Conservation (phyloP, 2,329 filamentous ascomycete genomes). For the Talaromyces sp. region DNA sequence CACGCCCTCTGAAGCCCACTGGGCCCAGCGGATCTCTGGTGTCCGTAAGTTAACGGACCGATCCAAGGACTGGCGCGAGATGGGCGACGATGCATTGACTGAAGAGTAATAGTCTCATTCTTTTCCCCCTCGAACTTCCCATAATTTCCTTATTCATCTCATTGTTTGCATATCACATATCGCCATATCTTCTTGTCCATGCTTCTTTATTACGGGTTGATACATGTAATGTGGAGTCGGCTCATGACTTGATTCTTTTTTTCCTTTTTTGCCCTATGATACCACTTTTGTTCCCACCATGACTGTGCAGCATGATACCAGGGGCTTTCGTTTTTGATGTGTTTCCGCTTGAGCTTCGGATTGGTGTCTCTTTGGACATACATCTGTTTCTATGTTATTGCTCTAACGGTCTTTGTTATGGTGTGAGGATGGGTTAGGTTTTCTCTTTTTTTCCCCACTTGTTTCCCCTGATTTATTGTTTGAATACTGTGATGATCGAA, state of each 20-base stretch:
- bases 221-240: constrained; percentile 13
- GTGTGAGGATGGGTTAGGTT: constrained; percentile 18
- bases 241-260: constrained; percentile 15
- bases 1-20: constrained; percentile 83
- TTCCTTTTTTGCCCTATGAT: constrained; percentile 35
- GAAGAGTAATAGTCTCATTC: constrained; percentile 47
- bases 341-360: constrained; percentile 22
- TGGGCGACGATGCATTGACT: constrained; percentile 71
- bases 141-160: constrained; percentile 1
- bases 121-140: constrained; percentile 1
- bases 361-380: constrained; percentile 20
- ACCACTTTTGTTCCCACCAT: constrained; percentile 44
- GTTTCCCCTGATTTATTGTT: background rate
- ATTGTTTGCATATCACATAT: background rate
- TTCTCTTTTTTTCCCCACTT: constrained; percentile 3
- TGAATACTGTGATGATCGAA: constrained; percentile 13
- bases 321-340: constrained; percentile 26
- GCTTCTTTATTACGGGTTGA: constrained; percentile 8
- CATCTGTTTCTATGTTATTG: constrained; percentile 25
- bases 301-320: constrained; percentile 40
- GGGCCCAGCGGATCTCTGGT: constrained; percentile 80
- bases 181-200: constrained; percentile 2
- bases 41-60: constrained; percentile 79
- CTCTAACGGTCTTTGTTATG: constrained; percentile 20
- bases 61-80: constrained; percentile 90